Percentiles rank a stretch among this genome's conserved stretches.
These are phyloP conservation scores for Chloridella minuta DNA, from an alignment of 352 stramenopile species.

Conservation along the genomic window DNA sequence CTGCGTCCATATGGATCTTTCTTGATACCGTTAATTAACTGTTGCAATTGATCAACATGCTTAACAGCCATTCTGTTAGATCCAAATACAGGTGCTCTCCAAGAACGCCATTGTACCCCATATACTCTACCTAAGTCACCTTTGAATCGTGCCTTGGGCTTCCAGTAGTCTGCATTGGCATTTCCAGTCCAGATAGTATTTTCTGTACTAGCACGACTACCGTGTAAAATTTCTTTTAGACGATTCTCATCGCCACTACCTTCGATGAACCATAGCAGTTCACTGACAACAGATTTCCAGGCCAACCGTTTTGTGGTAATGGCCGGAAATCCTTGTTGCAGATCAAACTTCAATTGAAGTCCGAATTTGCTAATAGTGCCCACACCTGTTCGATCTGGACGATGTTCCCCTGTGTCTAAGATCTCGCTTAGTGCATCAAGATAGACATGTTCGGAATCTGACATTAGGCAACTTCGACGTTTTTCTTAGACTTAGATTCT, in stretches of 20 bases:
- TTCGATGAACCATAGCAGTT: conserved; percentile 80
- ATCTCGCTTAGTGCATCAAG: no score
- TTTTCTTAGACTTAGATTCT: no score
- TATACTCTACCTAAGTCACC: conserved; percentile 83
- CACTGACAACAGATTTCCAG: conserved; percentile 88
- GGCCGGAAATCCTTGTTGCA: conserved; percentile 73
- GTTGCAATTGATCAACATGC: conserved; percentile 21
- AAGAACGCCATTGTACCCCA: conserved; percentile 84
- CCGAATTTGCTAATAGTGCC: conserved; percentile 93
- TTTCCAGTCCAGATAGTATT: conserved; percentile 71
- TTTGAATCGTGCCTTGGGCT: conserved; percentile 33
- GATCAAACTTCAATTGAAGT: conserved; percentile 50
- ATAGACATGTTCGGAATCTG: no score
- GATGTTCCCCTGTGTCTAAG: no score
- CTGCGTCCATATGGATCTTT: conserved; percentile 76
- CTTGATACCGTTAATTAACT: conserved; percentile 87
- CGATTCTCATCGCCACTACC: no score
- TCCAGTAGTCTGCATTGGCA: conserved; percentile 51
- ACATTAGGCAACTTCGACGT: no score
- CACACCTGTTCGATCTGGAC: conserved; percentile 67
- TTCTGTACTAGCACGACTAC: conserved; percentile 62
- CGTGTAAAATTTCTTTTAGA: conserved; percentile 90
- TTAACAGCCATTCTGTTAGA: no score
- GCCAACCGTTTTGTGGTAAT: conserved; percentile 98
- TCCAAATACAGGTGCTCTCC: conserved; percentile 61